These are phyloP conservation scores for Salvia miltiorrhiza DNA, from an alignment of 257 asterid genomes.

Conservation along the genomic window DNA sequence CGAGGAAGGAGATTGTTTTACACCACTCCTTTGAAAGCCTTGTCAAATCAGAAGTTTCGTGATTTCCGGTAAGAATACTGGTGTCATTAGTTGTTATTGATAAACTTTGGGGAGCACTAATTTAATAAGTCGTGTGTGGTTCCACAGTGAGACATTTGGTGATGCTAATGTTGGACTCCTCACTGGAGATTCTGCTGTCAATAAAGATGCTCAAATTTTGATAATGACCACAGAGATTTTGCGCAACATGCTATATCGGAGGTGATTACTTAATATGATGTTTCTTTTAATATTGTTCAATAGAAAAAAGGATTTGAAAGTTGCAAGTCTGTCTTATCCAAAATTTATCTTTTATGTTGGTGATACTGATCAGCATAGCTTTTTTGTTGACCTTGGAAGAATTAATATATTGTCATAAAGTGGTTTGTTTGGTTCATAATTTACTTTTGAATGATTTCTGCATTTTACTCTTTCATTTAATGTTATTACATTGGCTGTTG, in stretches of 20 bases:
- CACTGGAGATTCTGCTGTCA: constrained; percentile 95
- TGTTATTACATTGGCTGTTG: background rate
- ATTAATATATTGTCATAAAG: too few species aligned
- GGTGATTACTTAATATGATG: constrained; percentile 41
- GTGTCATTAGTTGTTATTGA: background rate
- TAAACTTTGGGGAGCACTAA: constrained; percentile 7
- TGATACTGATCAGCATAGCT: constrained; percentile 12
- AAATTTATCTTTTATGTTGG: constrained; percentile 1
- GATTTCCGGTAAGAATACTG: constrained; percentile 71
- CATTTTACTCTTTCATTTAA: background rate
- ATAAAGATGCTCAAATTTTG: constrained; percentile 90
- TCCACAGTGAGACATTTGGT: constrained; percentile 83
- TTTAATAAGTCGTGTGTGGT: constrained; percentile 15
- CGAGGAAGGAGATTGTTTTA: constrained; percentile 87
- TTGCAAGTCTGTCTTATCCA: background rate
- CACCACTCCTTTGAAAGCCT: constrained; percentile 95
- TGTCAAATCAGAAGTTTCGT: constrained; percentile 96
- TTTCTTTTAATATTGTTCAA: constrained; percentile 3
- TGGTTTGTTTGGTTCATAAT: background rate
- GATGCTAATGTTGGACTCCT: constrained; percentile 93
- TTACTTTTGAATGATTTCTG: constrained; percentile 12
- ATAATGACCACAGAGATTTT: constrained; percentile 98
- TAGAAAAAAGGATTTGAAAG: constrained; percentile 4
- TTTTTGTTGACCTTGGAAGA: background rate
- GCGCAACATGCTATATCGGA: constrained; percentile 91